Conservation (phyloP, 352 stramenopile species). For the Saprolegnia parasitica region DNA sequence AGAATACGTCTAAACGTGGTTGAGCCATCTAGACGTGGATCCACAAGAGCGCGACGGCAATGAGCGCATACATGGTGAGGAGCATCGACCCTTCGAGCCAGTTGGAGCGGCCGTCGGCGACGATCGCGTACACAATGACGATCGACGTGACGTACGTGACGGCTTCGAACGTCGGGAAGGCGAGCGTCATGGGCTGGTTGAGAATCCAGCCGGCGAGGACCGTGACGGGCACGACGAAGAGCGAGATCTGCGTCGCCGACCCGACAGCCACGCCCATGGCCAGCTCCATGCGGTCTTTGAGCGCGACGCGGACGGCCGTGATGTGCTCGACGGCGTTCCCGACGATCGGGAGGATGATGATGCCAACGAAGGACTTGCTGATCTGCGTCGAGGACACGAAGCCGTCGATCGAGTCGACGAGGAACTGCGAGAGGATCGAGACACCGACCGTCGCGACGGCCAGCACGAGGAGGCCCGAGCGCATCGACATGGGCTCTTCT, state of each 20-base stretch:
- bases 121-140: slow-evolving; percentile 92
- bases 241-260: slow-evolving; percentile 94
- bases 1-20: slow-evolving; percentile 1
- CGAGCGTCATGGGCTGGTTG: slow-evolving; percentile 92
- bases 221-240: slow-evolving; percentile 95
- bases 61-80: slow-evolving; percentile 87
- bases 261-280: slow-evolving; percentile 97
- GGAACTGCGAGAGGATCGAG: slow-evolving; percentile 90
- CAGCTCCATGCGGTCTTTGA: slow-evolving; percentile 99
- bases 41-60: slow-evolving; percentile 78
- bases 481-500: slow-evolving; percentile 74
- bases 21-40: slow-evolving; percentile 42
- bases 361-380: slow-evolving; percentile 87
- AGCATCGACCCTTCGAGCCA: slow-evolving; percentile 91
- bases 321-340: slow-evolving; percentile 98
- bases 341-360: slow-evolving; percentile 96
- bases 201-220: slow-evolving; percentile 93
- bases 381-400: slow-evolving; percentile 58
- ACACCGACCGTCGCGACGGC: slow-evolving; percentile 86
- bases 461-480: slow-evolving; percentile 74
- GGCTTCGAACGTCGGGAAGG: slow-evolving; percentile 96
- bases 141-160: slow-evolving; percentile 94
- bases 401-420: slow-evolving; percentile 82
- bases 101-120: slow-evolving; percentile 88
- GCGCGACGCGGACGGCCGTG: slow-evolving; percentile 94